Evolutionary conservation across 73 alveolate species (phyloP), one percentile per base, ranked within the genome.

Genomic region (Paramecium sexaurelia): DNA sequence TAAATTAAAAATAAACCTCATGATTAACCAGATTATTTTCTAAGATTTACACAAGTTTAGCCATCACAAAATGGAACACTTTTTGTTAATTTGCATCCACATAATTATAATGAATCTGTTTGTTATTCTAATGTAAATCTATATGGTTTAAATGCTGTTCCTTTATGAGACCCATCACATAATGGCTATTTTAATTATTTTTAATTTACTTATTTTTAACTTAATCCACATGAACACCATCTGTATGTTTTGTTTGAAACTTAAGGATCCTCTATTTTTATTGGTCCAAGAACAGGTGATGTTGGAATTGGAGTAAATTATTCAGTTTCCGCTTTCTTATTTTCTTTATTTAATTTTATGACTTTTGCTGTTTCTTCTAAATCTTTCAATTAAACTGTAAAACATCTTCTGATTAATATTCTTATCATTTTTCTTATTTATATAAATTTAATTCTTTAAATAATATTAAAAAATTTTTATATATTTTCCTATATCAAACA

Each of bases 51-150:
- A 67, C 97, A 95, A 40, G 98, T 95, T 45, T 78, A 84, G 17
- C 95, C 95, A 87, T 95, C 97, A 84, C 97, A 95, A 92, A 94
- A 95, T 10, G 98, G 98, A 10, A 93, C 92, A 15, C 75, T 29
- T 7, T 94, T 92, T n/a, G 97, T 85, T 20, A 94, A 87, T 73
- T 95, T 95, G 82, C 98, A 94, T 1, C 97, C 97, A 84, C 98
- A 95, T n/a, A 95, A 84, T 29, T 95, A 92, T 33, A 95, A n/a
- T 13, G 82, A 37, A 24, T 94, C 92, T 47, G 73, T 69, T 15
- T 88, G 71, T 66, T 95, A 95, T 75, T 95, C 98, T 55, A 95
- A 39, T 20, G 96, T 94, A 93, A 94, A 95, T 88, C 95, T 92
- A 9, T 84, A 39, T 32, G 98, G 98, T 67, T 86, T 92, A 56